Evolutionary conservation across 495 filamentous ascomycete genomes (phyloP).

Genomic region (Tuber calosporum): DNA sequence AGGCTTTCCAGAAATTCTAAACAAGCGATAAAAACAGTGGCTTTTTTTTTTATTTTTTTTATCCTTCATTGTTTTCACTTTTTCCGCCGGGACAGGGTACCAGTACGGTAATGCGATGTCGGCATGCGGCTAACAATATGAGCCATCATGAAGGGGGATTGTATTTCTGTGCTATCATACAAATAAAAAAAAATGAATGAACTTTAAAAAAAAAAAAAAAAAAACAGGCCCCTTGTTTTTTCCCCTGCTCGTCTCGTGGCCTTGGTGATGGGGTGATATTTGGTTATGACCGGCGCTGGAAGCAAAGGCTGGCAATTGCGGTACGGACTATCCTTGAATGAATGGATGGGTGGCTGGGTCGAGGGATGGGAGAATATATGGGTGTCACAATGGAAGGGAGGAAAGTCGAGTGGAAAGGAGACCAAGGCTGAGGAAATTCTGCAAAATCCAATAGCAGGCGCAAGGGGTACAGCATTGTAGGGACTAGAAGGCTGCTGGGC

Average conservation of each 20-base stretch:
- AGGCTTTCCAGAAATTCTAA: slow-evolving; percentile 98
- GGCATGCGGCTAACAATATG: not conserved
- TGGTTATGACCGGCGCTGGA: not conserved
- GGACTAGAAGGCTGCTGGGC: not conserved
- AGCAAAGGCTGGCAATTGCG: not conserved
- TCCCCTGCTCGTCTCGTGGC: not conserved
- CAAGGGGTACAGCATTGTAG: not conserved
- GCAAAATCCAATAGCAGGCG: not conserved
- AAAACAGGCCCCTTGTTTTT: not conserved
- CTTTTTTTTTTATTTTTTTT: slow-evolving; percentile 14
- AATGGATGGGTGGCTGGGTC: not conserved
- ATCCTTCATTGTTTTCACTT: slow-evolving; percentile 9
- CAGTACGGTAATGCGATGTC: slow-evolving; percentile 1
- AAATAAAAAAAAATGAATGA: slow-evolving; percentile 20
- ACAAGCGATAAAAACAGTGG: slow-evolving; percentile 15
- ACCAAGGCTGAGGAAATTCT: not conserved
- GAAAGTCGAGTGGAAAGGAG: not conserved
- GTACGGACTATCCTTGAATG: not conserved
- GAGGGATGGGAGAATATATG: not conserved
- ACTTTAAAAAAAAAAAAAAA: not conserved
- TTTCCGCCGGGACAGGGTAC: slow-evolving; percentile 3
- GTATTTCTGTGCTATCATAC: slow-evolving; percentile 11
- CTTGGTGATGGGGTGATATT: slow-evolving; percentile 7
- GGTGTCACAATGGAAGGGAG: not conserved
- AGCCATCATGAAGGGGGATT: not conserved